These are phyloP conservation scores for Polytrichum commune DNA, from an alignment of 225 moss, liverwort and hornwort species.

Conservation along the genomic window DNA sequence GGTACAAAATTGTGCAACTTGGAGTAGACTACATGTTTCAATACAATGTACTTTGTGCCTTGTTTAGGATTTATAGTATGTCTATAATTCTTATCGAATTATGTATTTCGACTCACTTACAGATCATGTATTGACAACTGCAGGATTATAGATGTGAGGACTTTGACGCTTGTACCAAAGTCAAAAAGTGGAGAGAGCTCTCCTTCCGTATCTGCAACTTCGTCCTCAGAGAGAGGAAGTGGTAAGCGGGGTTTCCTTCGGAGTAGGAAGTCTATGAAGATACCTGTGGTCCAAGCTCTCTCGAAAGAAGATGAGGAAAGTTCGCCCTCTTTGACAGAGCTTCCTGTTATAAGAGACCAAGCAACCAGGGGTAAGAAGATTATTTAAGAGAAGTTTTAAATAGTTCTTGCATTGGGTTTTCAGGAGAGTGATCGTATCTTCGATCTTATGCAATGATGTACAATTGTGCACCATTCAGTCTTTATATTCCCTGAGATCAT, in stretches of 20 bases:
- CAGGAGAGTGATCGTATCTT: no score
- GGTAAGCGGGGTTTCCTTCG: constrained; percentile 52
- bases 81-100: no score
- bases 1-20: no score
- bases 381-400: no score
- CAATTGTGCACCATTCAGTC: no score
- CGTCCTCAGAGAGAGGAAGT: constrained; percentile 47
- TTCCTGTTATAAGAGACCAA: constrained; percentile 47
- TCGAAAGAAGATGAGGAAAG: constrained; percentile 29
- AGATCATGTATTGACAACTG: background rate
- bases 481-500: no score
- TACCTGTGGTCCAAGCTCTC: constrained; percentile 23
- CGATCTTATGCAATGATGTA: no score
- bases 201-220: constrained; percentile 38
- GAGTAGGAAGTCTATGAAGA: constrained; percentile 31
- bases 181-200: constrained; percentile 51
- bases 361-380: constrained; percentile 29
- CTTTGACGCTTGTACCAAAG: constrained; percentile 54
- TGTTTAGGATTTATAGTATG: no score
- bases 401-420: no score
- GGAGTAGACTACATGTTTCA: no score
- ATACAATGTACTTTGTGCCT: no score
- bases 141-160: constrained; percentile 47
- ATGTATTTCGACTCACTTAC: background rate
- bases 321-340: constrained; percentile 25